These are phyloP conservation scores for Aspergillus transmontanensis DNA, from an alignment of 2,329 filamentous ascomycete species.

Conservation along the genomic window DNA sequence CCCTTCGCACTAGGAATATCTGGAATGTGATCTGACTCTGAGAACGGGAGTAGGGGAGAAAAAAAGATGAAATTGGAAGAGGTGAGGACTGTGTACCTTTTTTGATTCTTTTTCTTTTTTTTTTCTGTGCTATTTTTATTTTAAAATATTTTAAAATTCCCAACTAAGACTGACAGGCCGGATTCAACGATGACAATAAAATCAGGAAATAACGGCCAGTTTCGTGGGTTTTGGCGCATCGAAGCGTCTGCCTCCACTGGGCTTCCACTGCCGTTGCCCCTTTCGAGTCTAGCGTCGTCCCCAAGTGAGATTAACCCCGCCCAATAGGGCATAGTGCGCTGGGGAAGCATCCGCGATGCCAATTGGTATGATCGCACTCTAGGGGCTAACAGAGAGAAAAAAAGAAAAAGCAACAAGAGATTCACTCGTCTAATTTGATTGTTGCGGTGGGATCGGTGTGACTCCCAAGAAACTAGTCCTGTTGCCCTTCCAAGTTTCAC, in stretches of 20 bases:
- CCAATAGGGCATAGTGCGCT: neutral
- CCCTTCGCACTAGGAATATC: neutral
- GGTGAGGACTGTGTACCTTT: neutral
- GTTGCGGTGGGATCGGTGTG: neutral
- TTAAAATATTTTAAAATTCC: neutral
- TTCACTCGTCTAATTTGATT: neutral
- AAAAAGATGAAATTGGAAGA: neutral
- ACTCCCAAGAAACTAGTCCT: neutral
- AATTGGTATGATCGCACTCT: neutral
- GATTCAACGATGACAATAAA: neutral
- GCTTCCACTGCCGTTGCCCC: neutral
- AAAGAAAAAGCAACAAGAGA: neutral
- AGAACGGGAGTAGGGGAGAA: neutral
- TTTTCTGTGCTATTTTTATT: neutral
- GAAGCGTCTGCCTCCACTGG: neutral
- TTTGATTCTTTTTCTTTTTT: neutral
- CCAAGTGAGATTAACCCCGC: neutral
- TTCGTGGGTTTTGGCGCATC: neutral
- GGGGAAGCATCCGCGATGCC: neutral
- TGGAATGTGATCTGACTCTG: neutral
- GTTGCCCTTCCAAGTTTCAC: neutral
- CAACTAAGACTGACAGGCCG: conserved; percentile 1
- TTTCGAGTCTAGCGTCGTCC: neutral
- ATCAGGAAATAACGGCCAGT: neutral
- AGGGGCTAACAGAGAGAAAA: neutral